Conservation (phyloP, 345 rosid species). For the Cardamine occulta region DNA sequence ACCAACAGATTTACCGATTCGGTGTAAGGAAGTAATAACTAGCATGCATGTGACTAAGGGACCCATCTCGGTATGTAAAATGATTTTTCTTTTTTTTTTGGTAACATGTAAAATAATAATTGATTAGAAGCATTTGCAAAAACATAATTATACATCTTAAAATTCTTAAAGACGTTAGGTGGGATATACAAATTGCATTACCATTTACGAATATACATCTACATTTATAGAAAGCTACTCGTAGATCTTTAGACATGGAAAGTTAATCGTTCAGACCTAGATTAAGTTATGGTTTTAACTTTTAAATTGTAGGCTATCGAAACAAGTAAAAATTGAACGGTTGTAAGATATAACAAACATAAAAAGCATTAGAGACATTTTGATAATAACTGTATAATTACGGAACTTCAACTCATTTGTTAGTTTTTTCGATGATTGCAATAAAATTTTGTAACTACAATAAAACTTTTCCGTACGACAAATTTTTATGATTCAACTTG, state of each 20-base stretch:
- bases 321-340: constrained; percentile 11
- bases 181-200: constrained; percentile 6
- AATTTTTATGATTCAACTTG: no score
- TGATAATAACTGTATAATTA: not conserved
- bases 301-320: not conserved
- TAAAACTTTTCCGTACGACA: not conserved
- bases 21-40: not conserved
- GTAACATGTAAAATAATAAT: not conserved
- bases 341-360: not conserved
- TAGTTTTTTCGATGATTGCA: not conserved
- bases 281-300: not conserved
- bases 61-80: not conserved
- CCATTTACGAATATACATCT: constrained; percentile 9
- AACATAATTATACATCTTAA: not conserved
- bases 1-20: not conserved
- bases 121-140: not conserved
- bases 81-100: not conserved
- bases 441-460: not conserved
- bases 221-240: not conserved
- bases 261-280: constrained; percentile 15
- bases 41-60: constrained; percentile 3
- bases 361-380: not conserved
- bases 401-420: not conserved
- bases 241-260: not conserved
- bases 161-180: constrained; percentile 1